Conservation (phyloP, 2,329 filamentous ascomycete genomes). For the Zopfia rhizophila region DNA sequence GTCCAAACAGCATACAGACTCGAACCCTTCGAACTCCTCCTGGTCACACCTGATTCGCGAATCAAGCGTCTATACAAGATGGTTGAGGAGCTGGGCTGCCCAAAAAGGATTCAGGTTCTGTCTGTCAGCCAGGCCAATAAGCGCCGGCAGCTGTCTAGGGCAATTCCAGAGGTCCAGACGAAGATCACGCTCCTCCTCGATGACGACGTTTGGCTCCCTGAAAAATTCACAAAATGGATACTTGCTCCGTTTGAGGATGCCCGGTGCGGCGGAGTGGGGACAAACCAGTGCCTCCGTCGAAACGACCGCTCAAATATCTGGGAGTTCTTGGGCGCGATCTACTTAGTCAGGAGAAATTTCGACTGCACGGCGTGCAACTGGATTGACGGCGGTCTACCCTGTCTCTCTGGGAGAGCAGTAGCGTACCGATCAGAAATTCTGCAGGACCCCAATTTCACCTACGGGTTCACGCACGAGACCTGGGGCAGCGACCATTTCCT, state of each 20-base stretch:
- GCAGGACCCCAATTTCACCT: constrained; percentile 83
- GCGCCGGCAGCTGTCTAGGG: constrained; percentile 90
- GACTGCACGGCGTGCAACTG: constrained; percentile 96
- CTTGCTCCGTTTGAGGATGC: constrained; percentile 89
- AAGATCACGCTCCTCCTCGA: constrained; percentile 91
- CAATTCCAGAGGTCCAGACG: constrained; percentile 85
- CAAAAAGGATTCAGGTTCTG: constrained; percentile 76
- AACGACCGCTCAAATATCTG: constrained; percentile 73
- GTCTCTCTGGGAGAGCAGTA: constrained; percentile 93
- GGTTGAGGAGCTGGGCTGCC: constrained; percentile 50
- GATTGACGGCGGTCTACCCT: constrained; percentile 95
- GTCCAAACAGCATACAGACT: constrained; percentile 80
- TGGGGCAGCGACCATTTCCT: constrained; percentile 77
- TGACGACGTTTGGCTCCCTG: constrained; percentile 94
- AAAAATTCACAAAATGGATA: constrained; percentile 88
- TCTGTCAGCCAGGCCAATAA: constrained; percentile 91
- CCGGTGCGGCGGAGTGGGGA: constrained; percentile 88
- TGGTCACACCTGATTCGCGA: constrained; percentile 89
- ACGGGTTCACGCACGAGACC: constrained; percentile 90
- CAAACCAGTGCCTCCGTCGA: constrained; percentile 85
- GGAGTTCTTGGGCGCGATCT: constrained; percentile 91
- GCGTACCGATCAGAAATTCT: constrained; percentile 92
- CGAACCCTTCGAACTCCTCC: constrained; percentile 76
- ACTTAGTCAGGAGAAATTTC: constrained; percentile 94
- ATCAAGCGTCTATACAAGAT: constrained; percentile 74